These are phyloP conservation scores for Botrytis byssoidea DNA, from an alignment of 2,329 filamentous ascomycete species.

Conservation along the genomic window DNA sequence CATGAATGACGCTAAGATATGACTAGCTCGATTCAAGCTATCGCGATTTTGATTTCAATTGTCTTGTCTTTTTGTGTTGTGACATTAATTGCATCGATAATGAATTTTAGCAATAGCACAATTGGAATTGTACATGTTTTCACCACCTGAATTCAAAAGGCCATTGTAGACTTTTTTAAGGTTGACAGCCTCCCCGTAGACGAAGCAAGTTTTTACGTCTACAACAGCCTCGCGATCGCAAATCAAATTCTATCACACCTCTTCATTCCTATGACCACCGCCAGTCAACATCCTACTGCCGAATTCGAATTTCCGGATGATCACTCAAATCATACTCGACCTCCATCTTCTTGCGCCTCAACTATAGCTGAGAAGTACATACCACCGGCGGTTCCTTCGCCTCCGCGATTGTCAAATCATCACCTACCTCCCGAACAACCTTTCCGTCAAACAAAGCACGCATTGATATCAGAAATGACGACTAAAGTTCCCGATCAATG, in stretches of 20 bases:
- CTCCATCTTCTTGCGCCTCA: constrained; percentile 15
- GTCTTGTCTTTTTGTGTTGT: constrained; percentile 5
- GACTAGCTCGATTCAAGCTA: constrained; percentile 11
- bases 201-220: neutral
- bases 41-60: constrained; percentile 13
- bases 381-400: constrained; percentile 61
- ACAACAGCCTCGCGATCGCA: neutral
- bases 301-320: constrained; percentile 18
- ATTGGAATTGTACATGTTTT: neutral
- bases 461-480: constrained; percentile 31
- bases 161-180: no score
- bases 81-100: constrained; percentile 2
- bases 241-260: constrained; percentile 1
- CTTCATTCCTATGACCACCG: constrained; percentile 21
- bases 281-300: constrained; percentile 7
- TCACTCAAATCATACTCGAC: constrained; percentile 17
- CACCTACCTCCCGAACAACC: constrained; percentile 50
- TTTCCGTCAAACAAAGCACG: constrained; percentile 17
- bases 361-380: constrained; percentile 50
- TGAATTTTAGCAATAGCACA: neutral
- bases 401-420: constrained; percentile 54
- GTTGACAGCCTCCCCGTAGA: neutral
- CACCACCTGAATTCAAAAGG: neutral
- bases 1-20: constrained; percentile 5
- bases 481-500: constrained; percentile 63